Base-by-base conservation (phyloP, 1,284 basidiomycete genomes). In the Cryptococcus sp. region DNA sequence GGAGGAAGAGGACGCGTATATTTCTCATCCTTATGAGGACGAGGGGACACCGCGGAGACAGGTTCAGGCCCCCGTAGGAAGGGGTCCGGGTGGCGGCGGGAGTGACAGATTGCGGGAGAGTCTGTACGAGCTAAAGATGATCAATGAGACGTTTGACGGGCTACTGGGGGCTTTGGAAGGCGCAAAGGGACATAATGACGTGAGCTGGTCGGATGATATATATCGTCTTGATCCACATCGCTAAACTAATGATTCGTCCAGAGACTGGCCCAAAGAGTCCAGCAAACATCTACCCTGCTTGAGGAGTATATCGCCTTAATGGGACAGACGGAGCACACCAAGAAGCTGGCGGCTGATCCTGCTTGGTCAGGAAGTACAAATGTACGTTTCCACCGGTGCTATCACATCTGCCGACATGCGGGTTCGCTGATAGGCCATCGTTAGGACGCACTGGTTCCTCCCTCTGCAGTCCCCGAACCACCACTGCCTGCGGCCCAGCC, bases 81-180 rank as follows among this genome's bases (percentile, higher is more conserved):
- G 38, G 35, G 38, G 16, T 16, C 51, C 39, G 45, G 50, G 28
- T 24, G 43, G 40, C 2, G 56, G 18, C n/a, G 61, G 66, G 45
- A 70, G 72, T 11, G 65, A 67, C 15, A 61, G 61, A 38, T 63
- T 78, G 28, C 52, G 69, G n/a, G 73, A 68, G 38, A 67, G 68
- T 12, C 57, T 78, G 21, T 73, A 69, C 46, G 75, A 77, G 61
- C 56, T 78, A 52, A 57, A 66, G 20, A 60, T 65, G 64, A 74
- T 78, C 65, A 77, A 77, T 55, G 64, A 70, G 38, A 71, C 74
- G 13, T 76, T 78, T 61, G 73, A 75, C 5, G 65, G 65, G 46
- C 73, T 76, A 35, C 48, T 75, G n/a, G 56, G 52, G 3, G 68
- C 75, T 23, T 47, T 78, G 28, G 69, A 71, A 49, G 66, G 65